Percentiles rank a stretch among this genome's conserved stretches.
Conservation (phyloP, 768 basidiomycete species). For the Tricholoma saponaceum region DNA sequence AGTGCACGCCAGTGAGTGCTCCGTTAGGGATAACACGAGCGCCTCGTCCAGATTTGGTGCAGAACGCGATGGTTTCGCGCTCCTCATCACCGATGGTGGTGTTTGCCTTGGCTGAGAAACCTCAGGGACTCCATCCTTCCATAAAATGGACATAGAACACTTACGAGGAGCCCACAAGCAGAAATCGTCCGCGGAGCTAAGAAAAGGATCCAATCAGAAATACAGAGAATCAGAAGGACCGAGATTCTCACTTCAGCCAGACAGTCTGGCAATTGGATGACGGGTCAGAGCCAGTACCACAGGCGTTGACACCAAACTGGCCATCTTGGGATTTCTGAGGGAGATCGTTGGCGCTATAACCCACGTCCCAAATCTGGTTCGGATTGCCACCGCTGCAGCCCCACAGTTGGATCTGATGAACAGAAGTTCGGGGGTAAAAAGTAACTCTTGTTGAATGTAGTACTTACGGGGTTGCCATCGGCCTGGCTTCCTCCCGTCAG, state of each 20-base stretch:
- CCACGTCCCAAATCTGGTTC: slow-evolving; percentile 52
- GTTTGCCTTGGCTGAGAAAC: slow-evolving; percentile 19
- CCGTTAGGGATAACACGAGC: slow-evolving; percentile 70
- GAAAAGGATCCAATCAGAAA: neutral
- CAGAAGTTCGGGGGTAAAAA: neutral
- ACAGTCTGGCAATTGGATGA: slow-evolving; percentile 67
- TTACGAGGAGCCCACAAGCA: slow-evolving; percentile 63
- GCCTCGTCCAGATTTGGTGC: slow-evolving; percentile 68
- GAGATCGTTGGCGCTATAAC: slow-evolving; percentile 38
- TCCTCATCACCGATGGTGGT: slow-evolving; percentile 67
- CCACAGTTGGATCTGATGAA: slow-evolving; percentile 44
- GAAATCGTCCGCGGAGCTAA: slow-evolving; percentile 59
- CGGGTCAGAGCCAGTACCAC: slow-evolving; percentile 47
- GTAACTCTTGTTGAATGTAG: neutral
- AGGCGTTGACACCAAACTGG: slow-evolving; percentile 65
- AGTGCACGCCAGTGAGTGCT: slow-evolving; percentile 64
- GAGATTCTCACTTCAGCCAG: slow-evolving; percentile 53
- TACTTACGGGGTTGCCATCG: slow-evolving; percentile 39
- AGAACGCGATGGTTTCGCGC: slow-evolving; percentile 67
- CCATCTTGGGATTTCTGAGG: slow-evolving; percentile 51
- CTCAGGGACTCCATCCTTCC: neutral
- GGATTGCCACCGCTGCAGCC: slow-evolving; percentile 33
- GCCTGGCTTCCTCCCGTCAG: slow-evolving; percentile 35
- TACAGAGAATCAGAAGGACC: neutral
- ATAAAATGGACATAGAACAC: slow-evolving; percentile 1